These are phyloP conservation scores for Penicillium sp. DNA, from an alignment of 2,329 filamentous ascomycete species.

Conservation along the genomic window DNA sequence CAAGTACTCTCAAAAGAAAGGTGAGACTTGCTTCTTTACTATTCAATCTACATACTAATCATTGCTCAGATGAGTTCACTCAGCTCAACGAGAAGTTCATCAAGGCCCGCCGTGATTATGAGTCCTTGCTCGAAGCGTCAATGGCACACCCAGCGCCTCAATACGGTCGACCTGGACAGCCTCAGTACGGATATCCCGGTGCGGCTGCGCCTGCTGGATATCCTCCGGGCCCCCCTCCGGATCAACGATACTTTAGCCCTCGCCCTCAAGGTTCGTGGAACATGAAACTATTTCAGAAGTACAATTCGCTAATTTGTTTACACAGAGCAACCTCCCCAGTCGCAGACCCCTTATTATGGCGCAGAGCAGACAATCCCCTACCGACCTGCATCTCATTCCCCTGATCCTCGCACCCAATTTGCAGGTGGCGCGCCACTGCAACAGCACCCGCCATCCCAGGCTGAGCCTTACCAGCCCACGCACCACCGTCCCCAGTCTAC, in stretches of 20 bases:
- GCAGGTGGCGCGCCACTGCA: conserved; percentile 38
- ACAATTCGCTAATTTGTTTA: background rate
- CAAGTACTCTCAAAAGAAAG: conserved; percentile 99
- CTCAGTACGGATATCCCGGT: conserved; percentile 35
- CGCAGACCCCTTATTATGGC: conserved; percentile 62
- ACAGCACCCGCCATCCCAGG: conserved; percentile 52
- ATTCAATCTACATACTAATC: conserved; percentile 12
- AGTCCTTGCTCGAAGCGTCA: conserved; percentile 89
- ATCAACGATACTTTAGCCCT: conserved; percentile 69
- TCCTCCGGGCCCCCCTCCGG: conserved; percentile 46
- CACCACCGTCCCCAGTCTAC: conserved; percentile 64
- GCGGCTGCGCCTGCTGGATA: conserved; percentile 30
- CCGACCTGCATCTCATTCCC: conserved; percentile 40
- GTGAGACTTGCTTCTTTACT: conserved; percentile 46
- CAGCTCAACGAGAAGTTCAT: conserved; percentile 99
- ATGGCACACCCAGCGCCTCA: conserved; percentile 88
- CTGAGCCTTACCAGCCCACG: conserved; percentile 42
- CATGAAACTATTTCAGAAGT: background rate
- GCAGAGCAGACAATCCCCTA: conserved; percentile 52
- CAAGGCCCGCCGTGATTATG: conserved; percentile 95
- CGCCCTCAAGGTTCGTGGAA: conserved; percentile 37
- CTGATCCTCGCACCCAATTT: conserved; percentile 39
- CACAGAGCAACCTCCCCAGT: conserved; percentile 40
- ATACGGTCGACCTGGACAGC: conserved; percentile 62
- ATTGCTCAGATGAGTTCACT: conserved; percentile 80